Base-by-base conservation (phyloP, 2,329 filamentous ascomycete genomes). In the Colletotrichum karsti region DNA sequence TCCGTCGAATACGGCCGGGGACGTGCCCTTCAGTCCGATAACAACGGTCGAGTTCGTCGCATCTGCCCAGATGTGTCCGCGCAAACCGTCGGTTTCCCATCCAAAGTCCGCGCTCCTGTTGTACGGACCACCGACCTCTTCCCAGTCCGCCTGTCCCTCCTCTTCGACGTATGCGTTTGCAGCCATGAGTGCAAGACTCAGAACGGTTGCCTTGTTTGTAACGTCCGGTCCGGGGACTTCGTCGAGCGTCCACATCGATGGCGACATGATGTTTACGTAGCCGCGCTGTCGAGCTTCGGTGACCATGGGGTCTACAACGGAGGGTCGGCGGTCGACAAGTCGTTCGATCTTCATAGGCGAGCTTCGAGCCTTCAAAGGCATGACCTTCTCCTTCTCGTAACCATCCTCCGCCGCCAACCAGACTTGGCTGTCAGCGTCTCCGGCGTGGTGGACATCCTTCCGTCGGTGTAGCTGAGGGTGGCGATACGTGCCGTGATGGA, bases 41-140 rank as follows among this genome's bases (percentile, higher is more conserved):
- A 98, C 90, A 59, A 98, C 87, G 1, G 95, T 98, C 37, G 89
- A 89, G 78, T 98, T 98, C 41, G 82, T 88, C 73, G 94, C 89
- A 75, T 98, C 94, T 15, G 93, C 92, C 81, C 95, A 98, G 63
- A 99, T 90, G 78, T 99, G 96, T 2, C 96, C 96, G 63, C 95
- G 90, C 26, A 98, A 85, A 3, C 95, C 95, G 77, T 98, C 95
- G 37, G 83, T 84, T 77, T 97, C 89, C 96, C 96, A 98, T 48
- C 96, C 96, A 81, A 98, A 98, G 76, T 95, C 93, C 60, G 89
- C 90, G 6, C 93, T 95, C 69, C 93, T 90, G 77, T 98, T 97
- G 82, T 94, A 98, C 2, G 88, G 90, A 9, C 86, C 86, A 46
- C 92, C 90, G 2, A 97, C 90, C 70, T 95, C 93, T 70, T 93